Conservation (phyloP, 2,329 filamentous ascomycete genomes). For the Fusarium albidum region DNA sequence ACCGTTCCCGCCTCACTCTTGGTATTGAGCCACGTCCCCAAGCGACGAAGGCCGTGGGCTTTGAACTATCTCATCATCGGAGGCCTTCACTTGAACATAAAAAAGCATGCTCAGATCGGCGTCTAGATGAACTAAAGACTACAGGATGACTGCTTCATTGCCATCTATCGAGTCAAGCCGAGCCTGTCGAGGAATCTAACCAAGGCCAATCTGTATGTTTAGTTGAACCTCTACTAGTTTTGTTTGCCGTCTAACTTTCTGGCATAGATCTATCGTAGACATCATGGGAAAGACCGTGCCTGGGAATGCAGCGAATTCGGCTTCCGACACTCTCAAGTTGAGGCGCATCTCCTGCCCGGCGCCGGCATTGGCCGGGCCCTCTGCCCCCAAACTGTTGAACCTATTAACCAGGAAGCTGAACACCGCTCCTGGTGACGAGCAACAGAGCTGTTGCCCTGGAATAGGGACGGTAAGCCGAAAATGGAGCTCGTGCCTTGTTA, state of each 20-base stretch:
- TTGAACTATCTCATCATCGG: too few relatives aligned
- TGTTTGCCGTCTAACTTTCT: neutral
- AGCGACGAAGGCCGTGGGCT: too few relatives aligned
- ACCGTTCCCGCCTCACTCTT: too few relatives aligned
- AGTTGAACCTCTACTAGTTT: neutral
- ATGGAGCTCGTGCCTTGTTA: neutral
- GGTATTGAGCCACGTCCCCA: too few relatives aligned
- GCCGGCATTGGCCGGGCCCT: neutral
- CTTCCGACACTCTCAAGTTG: neutral
- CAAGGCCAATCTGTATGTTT: neutral
- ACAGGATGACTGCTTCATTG: too few relatives aligned
- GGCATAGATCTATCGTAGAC: neutral
- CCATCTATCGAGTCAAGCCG: too few relatives aligned
- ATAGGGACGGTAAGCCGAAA: slow-evolving; percentile 16
- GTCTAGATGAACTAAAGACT: too few relatives aligned
- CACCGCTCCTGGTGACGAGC: neutral
- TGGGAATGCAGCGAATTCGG: slow-evolving; percentile 7
- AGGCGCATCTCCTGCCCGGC: neutral
- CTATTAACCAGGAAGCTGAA: slow-evolving; percentile 1
- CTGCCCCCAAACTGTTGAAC: neutral
- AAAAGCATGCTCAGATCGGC: too few relatives aligned
- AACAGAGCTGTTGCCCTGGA: slow-evolving; percentile 10
- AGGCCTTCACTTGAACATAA: too few relatives aligned
- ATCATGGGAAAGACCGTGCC: neutral
- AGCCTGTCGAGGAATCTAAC: too few relatives aligned